Evolutionary conservation across 495 filamentous ascomycete genomes (phyloP).

Genomic region (Xylaria intraflava): DNA sequence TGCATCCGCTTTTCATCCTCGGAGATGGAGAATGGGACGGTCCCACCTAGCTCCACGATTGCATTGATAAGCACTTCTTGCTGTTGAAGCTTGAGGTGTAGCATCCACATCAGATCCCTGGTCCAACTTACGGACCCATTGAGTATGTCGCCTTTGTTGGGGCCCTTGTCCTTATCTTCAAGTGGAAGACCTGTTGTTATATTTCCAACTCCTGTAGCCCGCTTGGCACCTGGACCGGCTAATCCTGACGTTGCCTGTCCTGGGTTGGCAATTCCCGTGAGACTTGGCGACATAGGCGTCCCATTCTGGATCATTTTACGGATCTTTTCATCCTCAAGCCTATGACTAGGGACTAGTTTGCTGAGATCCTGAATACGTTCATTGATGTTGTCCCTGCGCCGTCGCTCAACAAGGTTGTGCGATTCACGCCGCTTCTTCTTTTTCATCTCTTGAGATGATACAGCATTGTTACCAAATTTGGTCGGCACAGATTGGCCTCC

Average conservation of each 20-base stretch:
- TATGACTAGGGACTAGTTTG: constrained; percentile 84
- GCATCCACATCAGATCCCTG: constrained; percentile 93
- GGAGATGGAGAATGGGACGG: constrained; percentile 72
- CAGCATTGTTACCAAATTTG: constrained; percentile 42
- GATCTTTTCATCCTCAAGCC: constrained; percentile 94
- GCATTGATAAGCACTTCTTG: constrained; percentile 74
- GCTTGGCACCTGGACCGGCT: constrained; percentile 74
- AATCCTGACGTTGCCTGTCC: constrained; percentile 83
- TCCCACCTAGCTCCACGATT: constrained; percentile 62
- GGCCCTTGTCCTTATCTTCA: constrained; percentile 97
- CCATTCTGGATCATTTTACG: constrained; percentile 91
- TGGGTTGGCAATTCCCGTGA: constrained; percentile 52
- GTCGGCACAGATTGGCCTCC: constrained; percentile 51
- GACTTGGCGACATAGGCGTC: constrained; percentile 73
- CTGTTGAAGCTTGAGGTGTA: constrained; percentile 79
- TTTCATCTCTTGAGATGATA: constrained; percentile 85
- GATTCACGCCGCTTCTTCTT: constrained; percentile 82
- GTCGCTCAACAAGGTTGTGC: constrained; percentile 92
- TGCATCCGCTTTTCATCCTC: constrained; percentile 96
- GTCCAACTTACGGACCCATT: constrained; percentile 97
- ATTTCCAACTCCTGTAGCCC: constrained; percentile 69
- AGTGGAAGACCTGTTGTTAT: constrained; percentile 86
- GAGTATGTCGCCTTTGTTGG: constrained; percentile 97
- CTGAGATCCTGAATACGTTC: constrained; percentile 95
- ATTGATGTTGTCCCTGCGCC: constrained; percentile 95